Percentiles rank a stretch among this genome's conserved stretches.
Evolutionary conservation across 805 yeast genomes (phyloP).

Genomic region (Kodamaea nitidulidarum): DNA sequence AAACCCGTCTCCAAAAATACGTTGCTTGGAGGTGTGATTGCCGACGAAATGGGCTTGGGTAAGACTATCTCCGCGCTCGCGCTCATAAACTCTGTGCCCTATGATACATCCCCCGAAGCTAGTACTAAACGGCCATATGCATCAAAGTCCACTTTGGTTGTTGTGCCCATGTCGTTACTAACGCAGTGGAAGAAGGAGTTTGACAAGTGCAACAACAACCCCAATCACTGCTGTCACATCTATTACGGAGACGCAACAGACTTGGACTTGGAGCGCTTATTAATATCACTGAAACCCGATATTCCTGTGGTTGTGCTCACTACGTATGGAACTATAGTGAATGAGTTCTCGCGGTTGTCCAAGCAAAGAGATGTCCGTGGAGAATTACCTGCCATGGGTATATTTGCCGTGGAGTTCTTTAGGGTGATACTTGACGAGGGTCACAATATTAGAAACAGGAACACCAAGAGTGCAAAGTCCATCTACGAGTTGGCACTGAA

Average conservation of each 20-base stretch:
- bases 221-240: conserved; percentile 46
- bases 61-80: conserved; percentile 84
- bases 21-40: conserved; percentile 80
- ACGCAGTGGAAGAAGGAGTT: conserved; percentile 90
- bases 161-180: conserved; percentile 88
- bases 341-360: conserved; percentile 58
- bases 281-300: conserved; percentile 36
- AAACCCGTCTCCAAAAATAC: conserved; percentile 61
- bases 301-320: conserved; percentile 75
- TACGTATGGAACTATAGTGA: conserved; percentile 81
- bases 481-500: conserved; percentile 60
- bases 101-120: conserved; percentile 32
- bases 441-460: conserved; percentile 77
- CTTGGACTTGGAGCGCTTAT: conserved; percentile 43
- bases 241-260: conserved; percentile 71
- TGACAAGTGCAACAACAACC: conserved; percentile 47
- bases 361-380: conserved; percentile 26
- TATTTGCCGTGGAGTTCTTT: conserved; percentile 69
- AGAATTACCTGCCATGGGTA: conserved; percentile 41
- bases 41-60: conserved; percentile 97
- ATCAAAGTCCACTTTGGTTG: conserved; percentile 64
- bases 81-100: conserved; percentile 61
- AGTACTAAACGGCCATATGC: conserved; percentile 48
- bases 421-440: conserved; percentile 86
- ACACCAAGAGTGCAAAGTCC: conserved; percentile 76